Base-by-base conservation (phyloP, 1,284 basidiomycete genomes). In the Microbotryum saponariae region DNA sequence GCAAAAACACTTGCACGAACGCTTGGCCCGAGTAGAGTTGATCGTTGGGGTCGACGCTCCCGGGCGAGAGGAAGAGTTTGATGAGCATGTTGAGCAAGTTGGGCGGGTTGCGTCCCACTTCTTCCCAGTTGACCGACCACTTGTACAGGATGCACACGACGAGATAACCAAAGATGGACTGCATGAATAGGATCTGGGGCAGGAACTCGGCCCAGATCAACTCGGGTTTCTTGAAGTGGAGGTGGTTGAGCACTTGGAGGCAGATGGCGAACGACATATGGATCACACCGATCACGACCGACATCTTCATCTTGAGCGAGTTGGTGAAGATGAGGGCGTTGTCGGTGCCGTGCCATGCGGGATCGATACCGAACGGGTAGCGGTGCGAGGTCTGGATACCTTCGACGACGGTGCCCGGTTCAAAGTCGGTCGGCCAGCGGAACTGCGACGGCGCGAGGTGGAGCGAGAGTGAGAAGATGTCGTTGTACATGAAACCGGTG, bases 291-390 rank as follows among this genome's bases (percentile, higher is more conserved):
- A 98, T 79, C 59, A 98, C 85, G 74, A 99, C 88, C 20, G 91
- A 91, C 91, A 98, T 93, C 81, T 99, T 98, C 96, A 99, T 99
- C 85, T 98, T 99, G 82, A 96, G 93, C 60, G 93, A 97, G 77
- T 98, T 98, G 66, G 88, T 89, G 76, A 98, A 98, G 60, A 97
- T 86, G 62, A 99, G 82, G 1, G 81, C 81, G 74, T 98, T 99
- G 70, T 92, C 89, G 10, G 93, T 82, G 44, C 87, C 91, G 75
- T 97, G 92, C 96, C 96, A 99, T 59, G 79, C 85, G 51, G 94
- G 92, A 76, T 98, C 96, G 69, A 99, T 77, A 70, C 96, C 96
- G 71, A 99, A 91, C 2, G 88, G 84, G 79, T 99, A 98, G 44
- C 84, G 80, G 69, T 82, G 79, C 4, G 87, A 86, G 61, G 82